Conservation (phyloP, 805 yeast species). For the Ogataea corticis region DNA sequence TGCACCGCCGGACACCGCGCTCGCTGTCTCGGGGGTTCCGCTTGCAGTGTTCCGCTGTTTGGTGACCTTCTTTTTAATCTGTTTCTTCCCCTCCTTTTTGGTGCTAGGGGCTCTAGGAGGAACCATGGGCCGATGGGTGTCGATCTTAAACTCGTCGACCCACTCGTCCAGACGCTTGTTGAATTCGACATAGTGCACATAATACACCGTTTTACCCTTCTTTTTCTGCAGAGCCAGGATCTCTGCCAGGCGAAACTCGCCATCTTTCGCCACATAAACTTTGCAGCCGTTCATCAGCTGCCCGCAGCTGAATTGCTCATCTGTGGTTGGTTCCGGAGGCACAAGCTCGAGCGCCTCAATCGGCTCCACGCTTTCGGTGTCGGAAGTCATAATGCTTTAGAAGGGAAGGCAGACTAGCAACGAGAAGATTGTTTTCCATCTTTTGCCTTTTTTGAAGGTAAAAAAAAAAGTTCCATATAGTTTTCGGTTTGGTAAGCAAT, state of each 20-base stretch:
- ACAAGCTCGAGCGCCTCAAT: constrained; percentile 30
- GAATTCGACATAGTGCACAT: constrained; percentile 92
- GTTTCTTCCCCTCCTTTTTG: constrained; percentile 22
- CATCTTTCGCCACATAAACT: constrained; percentile 79
- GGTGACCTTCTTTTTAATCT: constrained; percentile 33
- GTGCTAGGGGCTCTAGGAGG: constrained; percentile 60
- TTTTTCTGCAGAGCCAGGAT: constrained; percentile 72
- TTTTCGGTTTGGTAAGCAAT: too few species aligned
- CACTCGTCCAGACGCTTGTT: constrained; percentile 97
- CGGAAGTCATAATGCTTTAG: constrained; percentile 28
- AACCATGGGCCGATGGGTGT: constrained; percentile 66
- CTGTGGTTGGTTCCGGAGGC: constrained; percentile 32
- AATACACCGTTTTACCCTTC: constrained; percentile 77
- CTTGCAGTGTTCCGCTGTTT: constrained; percentile 21
- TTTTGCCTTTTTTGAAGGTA: neutral
- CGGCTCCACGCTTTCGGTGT: constrained; percentile 31
- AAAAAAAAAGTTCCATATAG: neutral
- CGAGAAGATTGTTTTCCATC: neutral
- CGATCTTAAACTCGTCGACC: constrained; percentile 73
- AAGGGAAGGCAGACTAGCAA: neutral
- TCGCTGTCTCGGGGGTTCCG: constrained; percentile 22
- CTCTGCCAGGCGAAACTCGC: constrained; percentile 79
- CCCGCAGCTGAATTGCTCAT: constrained; percentile 36
- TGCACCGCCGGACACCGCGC: too few species aligned
- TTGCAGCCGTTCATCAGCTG: constrained; percentile 77